A percentile compares a stretch with the other conserved stretches of the same genome.
Evolutionary conservation across 2,329 filamentous ascomycete genomes (phyloP).

Genomic region (Epichloe scottii): DNA sequence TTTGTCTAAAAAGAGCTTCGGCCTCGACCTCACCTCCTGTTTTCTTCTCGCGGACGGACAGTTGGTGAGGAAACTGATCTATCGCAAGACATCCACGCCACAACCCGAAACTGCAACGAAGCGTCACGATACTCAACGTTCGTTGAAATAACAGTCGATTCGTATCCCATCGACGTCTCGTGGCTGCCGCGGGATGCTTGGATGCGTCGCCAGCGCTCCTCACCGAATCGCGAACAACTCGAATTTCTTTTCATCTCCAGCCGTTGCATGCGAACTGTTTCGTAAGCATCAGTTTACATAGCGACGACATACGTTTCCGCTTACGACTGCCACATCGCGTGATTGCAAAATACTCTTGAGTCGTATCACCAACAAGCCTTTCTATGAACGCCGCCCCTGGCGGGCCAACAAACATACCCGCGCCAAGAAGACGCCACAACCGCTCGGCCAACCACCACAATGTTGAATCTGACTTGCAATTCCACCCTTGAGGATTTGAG

Average conservation of each 20-base stretch:
- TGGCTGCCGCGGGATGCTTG: background rate
- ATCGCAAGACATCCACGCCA: background rate
- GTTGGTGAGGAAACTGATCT: too few species aligned
- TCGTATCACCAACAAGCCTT: background rate
- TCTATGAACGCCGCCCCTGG: background rate
- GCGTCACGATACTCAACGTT: too few species aligned
- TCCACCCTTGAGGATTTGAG: slow-evolving; percentile 30
- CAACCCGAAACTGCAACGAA: background rate
- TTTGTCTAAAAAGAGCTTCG: too few species aligned
- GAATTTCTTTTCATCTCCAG: too few species aligned
- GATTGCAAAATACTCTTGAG: background rate
- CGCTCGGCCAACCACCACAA: slow-evolving; percentile 3
- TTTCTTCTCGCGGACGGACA: too few species aligned
- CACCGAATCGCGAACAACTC: too few species aligned
- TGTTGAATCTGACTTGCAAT: slow-evolving; percentile 29
- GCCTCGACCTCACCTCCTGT: too few species aligned
- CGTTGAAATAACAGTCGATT: too few species aligned
- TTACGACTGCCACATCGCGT: background rate
- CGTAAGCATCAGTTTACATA: background rate
- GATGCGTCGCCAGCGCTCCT: background rate
- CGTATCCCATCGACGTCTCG: background rate
- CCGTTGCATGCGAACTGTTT: too few species aligned
- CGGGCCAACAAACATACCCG: background rate
- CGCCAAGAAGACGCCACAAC: slow-evolving; percentile 2
- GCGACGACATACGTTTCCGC: background rate